A percentile compares a stretch with the other conserved stretches of the same genome.
These are phyloP conservation scores for Persicaria tinctoria DNA, from an alignment of 148 eudicot species.

Conservation along the genomic window DNA sequence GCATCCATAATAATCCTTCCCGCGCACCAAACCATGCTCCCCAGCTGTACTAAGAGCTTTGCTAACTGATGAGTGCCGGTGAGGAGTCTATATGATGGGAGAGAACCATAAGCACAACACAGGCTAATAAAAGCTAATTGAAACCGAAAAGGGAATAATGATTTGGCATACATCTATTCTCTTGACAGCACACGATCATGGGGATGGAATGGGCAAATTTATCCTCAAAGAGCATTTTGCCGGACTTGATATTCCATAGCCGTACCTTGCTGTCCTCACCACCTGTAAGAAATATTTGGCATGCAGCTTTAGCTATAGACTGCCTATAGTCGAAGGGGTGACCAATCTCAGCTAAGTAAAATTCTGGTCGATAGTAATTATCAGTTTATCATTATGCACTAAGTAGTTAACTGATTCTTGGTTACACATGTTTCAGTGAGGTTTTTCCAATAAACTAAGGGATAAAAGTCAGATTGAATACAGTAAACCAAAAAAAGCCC, in stretches of 20 bases:
- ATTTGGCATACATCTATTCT: constrained; percentile 29
- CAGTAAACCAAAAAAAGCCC: background rate
- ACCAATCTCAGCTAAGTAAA: background rate
- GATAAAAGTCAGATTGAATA: background rate
- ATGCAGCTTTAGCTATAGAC: background rate
- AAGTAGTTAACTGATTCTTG: background rate
- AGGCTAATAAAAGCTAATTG: background rate
- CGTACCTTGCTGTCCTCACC: constrained; percentile 83
- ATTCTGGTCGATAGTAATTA: background rate
- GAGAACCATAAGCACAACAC: background rate
- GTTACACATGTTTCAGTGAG: background rate
- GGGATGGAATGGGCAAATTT: constrained; percentile 48
- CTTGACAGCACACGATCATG: constrained; percentile 55
- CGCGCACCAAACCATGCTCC: constrained; percentile 80
- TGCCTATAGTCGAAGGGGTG: background rate
- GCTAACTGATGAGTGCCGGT: background rate
- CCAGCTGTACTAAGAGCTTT: constrained; percentile 22
- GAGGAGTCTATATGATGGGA: background rate
- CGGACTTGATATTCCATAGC: constrained; percentile 74
- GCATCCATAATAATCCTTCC: constrained; percentile 59
- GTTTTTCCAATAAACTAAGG: background rate
- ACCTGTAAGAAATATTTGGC: constrained; percentile 28
- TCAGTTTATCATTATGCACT: background rate
- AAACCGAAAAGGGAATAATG: background rate
- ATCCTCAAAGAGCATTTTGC: constrained; percentile 62